Conservation (phyloP, 2,329 filamentous ascomycete genomes). For the Aspergillus brasiliensis region DNA sequence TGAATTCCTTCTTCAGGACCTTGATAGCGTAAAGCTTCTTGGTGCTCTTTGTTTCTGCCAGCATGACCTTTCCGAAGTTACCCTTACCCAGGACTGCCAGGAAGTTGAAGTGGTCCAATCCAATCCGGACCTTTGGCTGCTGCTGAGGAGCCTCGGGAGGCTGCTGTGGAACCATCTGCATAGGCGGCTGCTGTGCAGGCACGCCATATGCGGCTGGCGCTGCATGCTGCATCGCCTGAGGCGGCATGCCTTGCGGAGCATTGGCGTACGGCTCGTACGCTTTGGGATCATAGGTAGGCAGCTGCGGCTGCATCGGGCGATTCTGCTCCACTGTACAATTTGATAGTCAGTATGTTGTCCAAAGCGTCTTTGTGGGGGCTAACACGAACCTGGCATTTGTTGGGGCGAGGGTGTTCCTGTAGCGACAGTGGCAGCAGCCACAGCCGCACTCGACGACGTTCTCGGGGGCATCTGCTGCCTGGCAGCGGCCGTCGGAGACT, state of each 20-base stretch:
- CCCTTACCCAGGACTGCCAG: conserved; percentile 96
- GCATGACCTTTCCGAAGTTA: conserved; percentile 99
- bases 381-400: conserved; percentile 42
- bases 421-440: conserved; percentile 52
- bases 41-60: conserved; percentile 92
- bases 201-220: conserved; percentile 28
- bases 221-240: conserved; percentile 31
- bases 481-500: conserved; percentile 44
- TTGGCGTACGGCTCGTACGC: conserved; percentile 50
- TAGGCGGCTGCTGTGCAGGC: conserved; percentile 28
- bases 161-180: conserved; percentile 26
- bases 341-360: background rate
- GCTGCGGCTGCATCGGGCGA: conserved; percentile 40
- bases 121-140: conserved; percentile 66
- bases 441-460: conserved; percentile 50
- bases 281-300: conserved; percentile 45
- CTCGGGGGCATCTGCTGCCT: conserved; percentile 52
- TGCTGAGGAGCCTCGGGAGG: conserved; percentile 32
- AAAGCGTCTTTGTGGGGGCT: background rate
- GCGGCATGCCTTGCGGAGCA: conserved; percentile 46
- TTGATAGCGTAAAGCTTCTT: conserved; percentile 97
- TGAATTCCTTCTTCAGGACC: conserved; percentile 99
- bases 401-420: conserved; percentile 49
- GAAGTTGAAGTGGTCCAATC: conserved; percentile 98
- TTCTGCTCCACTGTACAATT: conserved; percentile 39